phyloP scores from a whole-genome alignment of 805 yeast species.

The Saccharomycopsis vini region DNA sequence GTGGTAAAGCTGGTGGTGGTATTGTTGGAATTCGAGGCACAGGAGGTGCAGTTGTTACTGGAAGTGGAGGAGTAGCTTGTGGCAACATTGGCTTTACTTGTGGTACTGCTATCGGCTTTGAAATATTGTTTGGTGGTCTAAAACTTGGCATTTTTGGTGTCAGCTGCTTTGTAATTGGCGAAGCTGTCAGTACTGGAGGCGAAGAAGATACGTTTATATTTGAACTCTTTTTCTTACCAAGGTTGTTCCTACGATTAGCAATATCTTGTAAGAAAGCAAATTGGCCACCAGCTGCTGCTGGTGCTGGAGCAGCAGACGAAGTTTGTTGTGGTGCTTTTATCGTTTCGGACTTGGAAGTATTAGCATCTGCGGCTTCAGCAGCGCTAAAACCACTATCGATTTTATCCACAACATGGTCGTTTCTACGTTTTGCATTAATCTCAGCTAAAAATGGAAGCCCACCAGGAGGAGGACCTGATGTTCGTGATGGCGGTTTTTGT shows the following conservation, averaged over 20 bases:
- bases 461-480: constrained; percentile 24
- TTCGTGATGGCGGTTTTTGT: constrained; percentile 15
- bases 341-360: constrained; percentile 8
- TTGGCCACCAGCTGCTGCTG: constrained; percentile 15
- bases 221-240: constrained; percentile 9
- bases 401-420: constrained; percentile 39
- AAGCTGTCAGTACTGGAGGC: constrained; percentile 20
- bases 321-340: constrained; percentile 17
- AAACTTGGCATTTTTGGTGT: constrained; percentile 26
- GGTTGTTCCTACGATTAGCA: constrained; percentile 4
- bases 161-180: constrained; percentile 19
- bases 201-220: constrained; percentile 22
- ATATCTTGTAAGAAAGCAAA: constrained; percentile 6
- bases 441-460: constrained; percentile 51
- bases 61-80: constrained; percentile 21
- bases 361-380: constrained; percentile 17
- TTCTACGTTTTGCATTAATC: constrained; percentile 47
- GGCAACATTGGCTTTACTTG: constrained; percentile 21
- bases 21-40: constrained; percentile 24
- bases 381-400: constrained; percentile 21
- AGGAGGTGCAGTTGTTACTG: constrained; percentile 18
- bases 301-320: constrained; percentile 15
- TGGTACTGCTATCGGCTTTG: constrained; percentile 10
- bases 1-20: constrained; percentile 23
- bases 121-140: constrained; percentile 13